Base-by-base conservation (phyloP, 805 yeast species). In the Debaryomyces maramus region DNA sequence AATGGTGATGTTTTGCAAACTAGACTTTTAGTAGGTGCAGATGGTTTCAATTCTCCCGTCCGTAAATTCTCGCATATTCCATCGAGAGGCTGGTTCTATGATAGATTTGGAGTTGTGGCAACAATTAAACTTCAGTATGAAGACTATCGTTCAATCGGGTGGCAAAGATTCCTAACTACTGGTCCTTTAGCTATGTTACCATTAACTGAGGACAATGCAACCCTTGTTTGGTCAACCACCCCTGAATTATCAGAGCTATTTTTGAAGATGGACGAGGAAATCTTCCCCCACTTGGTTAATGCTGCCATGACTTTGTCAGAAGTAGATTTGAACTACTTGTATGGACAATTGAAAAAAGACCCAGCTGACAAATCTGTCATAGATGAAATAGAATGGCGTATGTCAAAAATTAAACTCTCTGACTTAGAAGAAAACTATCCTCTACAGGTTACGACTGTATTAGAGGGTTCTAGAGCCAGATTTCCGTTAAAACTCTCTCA, bases 161-260 rank as follows among this genome's bases (percentile, higher is more conserved):
- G 95, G 89, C 99, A 93, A 67, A 71, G 97, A 47, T 93, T 93
- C 54, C 67, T 93, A 43, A 83, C 86, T 36, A 83, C 91, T 1
- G 99, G 99, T 2, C 98, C 99, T 1, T 65, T 93, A 47, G 99
- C 98, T 2, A 73, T 90, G 32, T 71, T 93, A 37, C 98, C 99
- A 6, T 65, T 93, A 51, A 95, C 97, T 2, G 86, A 79, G 39
- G 83, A 85, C 43, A 77, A 80, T 60, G 93, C 96, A n/a, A 85
- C 96, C 1, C 67, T 93, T 45, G 99, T 93, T 15, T 93, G 99
- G 99, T 81, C 95, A 2, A 81, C 89, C 8, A 80, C 90, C 1
- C 85, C 91, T 6, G 85, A 83, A 44, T 59, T 85, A 17, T 82
- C 96, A 0, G 72, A 77, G 26, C 65, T 83, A 28, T 65, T 93